Evolutionary conservation across 306 rosid species (phyloP), one percentile per base, ranked within the genome.

Genomic region (Citrullus mucosospermus): DNA sequence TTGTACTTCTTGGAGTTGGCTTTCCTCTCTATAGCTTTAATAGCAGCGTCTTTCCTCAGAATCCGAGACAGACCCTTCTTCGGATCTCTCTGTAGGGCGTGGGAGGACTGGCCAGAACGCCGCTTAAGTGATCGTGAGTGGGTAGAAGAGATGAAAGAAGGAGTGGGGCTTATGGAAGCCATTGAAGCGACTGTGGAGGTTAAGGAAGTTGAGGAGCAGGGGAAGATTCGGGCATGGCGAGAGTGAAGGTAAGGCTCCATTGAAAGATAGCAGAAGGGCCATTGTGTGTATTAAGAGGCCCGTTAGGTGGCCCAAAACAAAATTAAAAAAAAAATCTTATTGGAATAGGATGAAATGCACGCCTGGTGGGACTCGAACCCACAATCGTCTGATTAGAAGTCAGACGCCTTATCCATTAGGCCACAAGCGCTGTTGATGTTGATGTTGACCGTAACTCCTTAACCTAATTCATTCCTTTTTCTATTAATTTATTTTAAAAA

Each of bases 21-120:
- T 81, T 94, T 94, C 65, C 83, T 87, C 81, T 82, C 87, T 3
- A 94, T 82, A 38, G 90, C 90, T 70, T 30, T 81, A n/a, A 94
- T 86, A 3, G 98, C 97, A 9, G 97, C 91, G 75, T 94, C 98
- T 1, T 90, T 94, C 78, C 97, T 81, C 60, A 94, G 91, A 83
- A 94, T 87, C 78, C 91, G 90, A 17, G 97, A 94, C 11, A 94
- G 79, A 12, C 88, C 91, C 85, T 94, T 93, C 51, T 80, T 84
- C 1, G 86, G 48, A 56, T 89, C 87, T 82, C 81, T 89, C 86
- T 81, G 89, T 53, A 89, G 83, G 8, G 88, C 93, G 46, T 32
- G 51, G n/a, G 85, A 50, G 4, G 62, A 63, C 2, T 83, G 75
- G 34, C 77, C 75, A 5, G 91, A 61, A 82, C 83, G 59, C 77